Conservation (phyloP, 2,329 filamentous ascomycete genomes). For the Phialophora verrucosa region DNA sequence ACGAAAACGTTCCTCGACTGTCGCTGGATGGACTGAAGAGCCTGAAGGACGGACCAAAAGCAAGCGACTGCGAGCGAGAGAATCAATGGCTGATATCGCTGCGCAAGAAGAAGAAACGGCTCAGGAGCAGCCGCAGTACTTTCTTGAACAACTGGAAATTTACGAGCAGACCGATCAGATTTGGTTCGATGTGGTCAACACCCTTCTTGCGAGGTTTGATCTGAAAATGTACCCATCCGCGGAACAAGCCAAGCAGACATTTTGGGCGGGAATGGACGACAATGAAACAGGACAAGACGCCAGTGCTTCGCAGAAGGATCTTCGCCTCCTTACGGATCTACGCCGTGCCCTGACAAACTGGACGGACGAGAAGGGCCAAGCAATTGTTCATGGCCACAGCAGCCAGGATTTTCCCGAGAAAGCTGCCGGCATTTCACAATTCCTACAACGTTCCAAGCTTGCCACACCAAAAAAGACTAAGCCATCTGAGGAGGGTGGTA, state of each 20-base stretch:
- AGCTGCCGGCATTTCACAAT: constrained; percentile 59
- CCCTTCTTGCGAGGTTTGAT: constrained; percentile 59
- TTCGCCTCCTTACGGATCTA: constrained; percentile 51
- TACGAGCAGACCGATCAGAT: constrained; percentile 63
- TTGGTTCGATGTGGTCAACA: constrained; percentile 60
- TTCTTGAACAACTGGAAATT: constrained; percentile 60
- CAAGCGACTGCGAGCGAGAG: constrained; percentile 65
- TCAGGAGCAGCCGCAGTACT: constrained; percentile 60
- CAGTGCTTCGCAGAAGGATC: constrained; percentile 33
- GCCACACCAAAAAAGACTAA: constrained; percentile 48
- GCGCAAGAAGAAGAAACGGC: constrained; percentile 54
- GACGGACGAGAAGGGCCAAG: constrained; percentile 53
- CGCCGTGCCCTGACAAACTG: constrained; percentile 51
- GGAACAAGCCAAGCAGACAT: constrained; percentile 45
- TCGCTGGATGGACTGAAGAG: constrained; percentile 62
- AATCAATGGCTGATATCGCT: constrained; percentile 58
- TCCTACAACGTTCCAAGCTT: constrained; percentile 62
- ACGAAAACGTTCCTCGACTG: constrained; percentile 67
- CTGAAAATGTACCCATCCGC: constrained; percentile 45
- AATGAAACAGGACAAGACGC: background rate
- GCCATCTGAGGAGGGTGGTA: constrained; percentile 49
- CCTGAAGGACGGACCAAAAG: constrained; percentile 63
- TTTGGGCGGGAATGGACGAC: constrained; percentile 26
- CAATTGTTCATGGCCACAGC: constrained; percentile 56
- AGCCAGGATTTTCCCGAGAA: constrained; percentile 55